Evolutionary conservation across 1,139 yeast species (phyloP), one percentile per base, ranked within the genome.

Genomic region (Zygosaccharomyces pseudobailii): DNA sequence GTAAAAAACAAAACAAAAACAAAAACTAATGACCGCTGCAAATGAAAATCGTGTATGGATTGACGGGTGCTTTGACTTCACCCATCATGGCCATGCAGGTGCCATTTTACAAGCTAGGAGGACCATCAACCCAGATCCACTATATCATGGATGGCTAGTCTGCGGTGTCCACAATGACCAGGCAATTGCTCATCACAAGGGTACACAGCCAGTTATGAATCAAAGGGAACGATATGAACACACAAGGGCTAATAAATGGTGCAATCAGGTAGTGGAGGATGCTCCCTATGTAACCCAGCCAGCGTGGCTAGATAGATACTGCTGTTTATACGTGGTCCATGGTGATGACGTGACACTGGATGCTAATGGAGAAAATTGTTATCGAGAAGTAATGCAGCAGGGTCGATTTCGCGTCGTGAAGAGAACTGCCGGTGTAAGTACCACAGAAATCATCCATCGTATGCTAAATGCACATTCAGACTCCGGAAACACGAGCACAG

Each of bases 221-320:
- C 69, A 87, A 33, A 79, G 74, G 30, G 98, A 92, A 66, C 74
- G 97, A 48, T 73, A 84, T 50, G 74, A 76, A 24, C 95, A 96
- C 2, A 96, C 90, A 3, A 81, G 82, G 44, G 94, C 95, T 0
- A 89, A 96, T 66, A 84, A 88, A 62, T 92, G 98, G 98, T 76
- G 85, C 45, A 83, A 94, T 4, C 65, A 71, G 46, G 80, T 87
- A 1, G 77, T 92, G 19, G 75, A 83, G 1, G 73, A 77, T 52
- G 97, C 98, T 0, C 98, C 98, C 2, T 92, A 92, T 61, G 97
- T 90, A n/a, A 92, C 98, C 0, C 87, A 84, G 56, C 94, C 96
- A 0, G 71, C 69, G 40, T 83, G 87, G 52, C 79, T 90, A 89
- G 88, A 85, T 58, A 57, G 72, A 33, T 79, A 79, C 62, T 81